A percentile compares a stretch with the other conserved stretches of the same genome.
Conservation (phyloP, 352 stramenopile species). For the Blastocystis sp. region DNA sequence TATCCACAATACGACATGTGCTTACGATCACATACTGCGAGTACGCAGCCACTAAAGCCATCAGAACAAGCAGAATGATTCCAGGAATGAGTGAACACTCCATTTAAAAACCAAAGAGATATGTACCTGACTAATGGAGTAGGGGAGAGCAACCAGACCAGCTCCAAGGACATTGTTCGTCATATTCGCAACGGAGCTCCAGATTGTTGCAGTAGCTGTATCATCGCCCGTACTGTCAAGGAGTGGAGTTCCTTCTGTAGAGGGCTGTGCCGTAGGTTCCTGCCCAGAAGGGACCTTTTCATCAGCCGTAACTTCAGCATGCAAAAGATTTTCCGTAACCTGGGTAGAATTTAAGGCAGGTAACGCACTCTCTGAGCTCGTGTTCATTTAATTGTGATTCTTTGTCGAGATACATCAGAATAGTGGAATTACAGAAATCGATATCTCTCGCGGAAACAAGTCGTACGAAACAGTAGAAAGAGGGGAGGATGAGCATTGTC, state of each 20-base stretch:
- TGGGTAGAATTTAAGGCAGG: background rate
- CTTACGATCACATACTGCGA: constrained; percentile 34
- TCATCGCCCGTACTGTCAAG: background rate
- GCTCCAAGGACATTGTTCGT: constrained; percentile 35
- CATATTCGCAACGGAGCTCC: constrained; percentile 14
- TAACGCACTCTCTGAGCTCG: background rate
- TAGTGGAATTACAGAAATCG: background rate
- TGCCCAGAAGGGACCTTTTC: background rate
- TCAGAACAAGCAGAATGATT: background rate
- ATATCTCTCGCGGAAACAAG: background rate
- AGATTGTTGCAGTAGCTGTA: background rate
- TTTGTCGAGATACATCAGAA: background rate
- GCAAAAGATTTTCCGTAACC: background rate
- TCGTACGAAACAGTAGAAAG: no score
- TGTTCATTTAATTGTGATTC: background rate
- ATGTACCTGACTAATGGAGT: background rate
- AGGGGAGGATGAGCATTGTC: no score
- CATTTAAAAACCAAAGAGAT: background rate
- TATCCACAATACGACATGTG: constrained; percentile 12
- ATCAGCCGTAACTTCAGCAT: background rate
- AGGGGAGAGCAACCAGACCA: background rate
- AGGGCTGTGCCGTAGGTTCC: background rate
- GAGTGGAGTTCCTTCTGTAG: background rate
- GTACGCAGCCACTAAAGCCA: background rate
- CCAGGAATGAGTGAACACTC: constrained; percentile 16